A percentile compares a stretch with the other conserved stretches of the same genome.
Evolutionary conservation across 257 asterid species (phyloP).

Genomic region (Capsicum rhomboideum): DNA sequence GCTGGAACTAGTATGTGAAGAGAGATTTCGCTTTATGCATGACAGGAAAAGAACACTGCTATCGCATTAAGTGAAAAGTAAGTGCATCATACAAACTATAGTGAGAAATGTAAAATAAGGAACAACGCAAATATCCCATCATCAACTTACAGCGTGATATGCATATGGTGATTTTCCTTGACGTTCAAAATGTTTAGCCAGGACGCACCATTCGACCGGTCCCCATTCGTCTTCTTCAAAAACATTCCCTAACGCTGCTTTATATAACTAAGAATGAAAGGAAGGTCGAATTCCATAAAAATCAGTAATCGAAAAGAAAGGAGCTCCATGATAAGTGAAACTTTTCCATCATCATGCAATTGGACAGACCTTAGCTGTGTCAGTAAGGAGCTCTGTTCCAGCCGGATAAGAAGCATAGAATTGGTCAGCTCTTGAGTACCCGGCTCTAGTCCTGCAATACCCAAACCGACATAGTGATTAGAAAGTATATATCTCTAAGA

Average conservation of each 20-base stretch:
- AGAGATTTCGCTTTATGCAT: neutral
- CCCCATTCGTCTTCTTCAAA: slow-evolving; percentile 94
- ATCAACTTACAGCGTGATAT: slow-evolving; percentile 81
- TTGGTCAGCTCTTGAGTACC: slow-evolving; percentile 86
- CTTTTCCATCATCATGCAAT: neutral
- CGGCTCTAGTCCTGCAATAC: slow-evolving; percentile 77
- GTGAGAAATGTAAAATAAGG: neutral
- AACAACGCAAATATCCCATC: neutral
- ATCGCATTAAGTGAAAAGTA: neutral
- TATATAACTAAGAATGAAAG: slow-evolving; percentile 44
- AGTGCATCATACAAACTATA: neutral
- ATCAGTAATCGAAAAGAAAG: neutral
- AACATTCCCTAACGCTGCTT: slow-evolving; percentile 75
- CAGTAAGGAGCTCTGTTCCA: slow-evolving; percentile 88
- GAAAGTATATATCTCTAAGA: neutral
- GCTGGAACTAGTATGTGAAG: neutral
- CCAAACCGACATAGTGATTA: slow-evolving; percentile 5
- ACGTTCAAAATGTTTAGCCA: slow-evolving; percentile 92
- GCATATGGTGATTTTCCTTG: slow-evolving; percentile 95
- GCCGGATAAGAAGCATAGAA: slow-evolving; percentile 94
- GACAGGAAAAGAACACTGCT: neutral
- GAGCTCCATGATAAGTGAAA: neutral
- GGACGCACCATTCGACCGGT: slow-evolving; percentile 80
- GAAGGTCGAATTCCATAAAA: neutral
- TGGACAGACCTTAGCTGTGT: slow-evolving; percentile 59